phyloP scores from a whole-genome alignment of 2,329 filamentous ascomycete genomes.

The Epicoccum sorghinum region DNA sequence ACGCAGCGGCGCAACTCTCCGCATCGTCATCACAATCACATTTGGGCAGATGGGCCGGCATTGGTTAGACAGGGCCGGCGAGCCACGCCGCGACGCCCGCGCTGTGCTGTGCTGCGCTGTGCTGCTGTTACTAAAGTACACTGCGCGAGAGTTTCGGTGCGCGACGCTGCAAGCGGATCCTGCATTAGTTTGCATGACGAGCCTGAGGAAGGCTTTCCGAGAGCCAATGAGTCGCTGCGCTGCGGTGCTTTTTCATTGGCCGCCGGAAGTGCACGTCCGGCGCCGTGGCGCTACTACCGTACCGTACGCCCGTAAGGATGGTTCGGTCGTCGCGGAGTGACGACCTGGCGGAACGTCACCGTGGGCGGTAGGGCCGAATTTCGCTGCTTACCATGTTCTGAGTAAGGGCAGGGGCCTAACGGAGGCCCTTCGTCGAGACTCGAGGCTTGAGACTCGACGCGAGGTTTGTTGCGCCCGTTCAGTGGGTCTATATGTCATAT shows the following conservation, averaged over 20 bases:
- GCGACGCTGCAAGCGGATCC: background rate
- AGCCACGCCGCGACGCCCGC: no score
- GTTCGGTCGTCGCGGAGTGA: background rate
- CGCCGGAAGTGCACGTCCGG: slow-evolving; percentile 3
- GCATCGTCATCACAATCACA: no score
- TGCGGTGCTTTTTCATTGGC: background rate
- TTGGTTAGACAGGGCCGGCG: no score
- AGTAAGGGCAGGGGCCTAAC: background rate
- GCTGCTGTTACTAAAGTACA: no score
- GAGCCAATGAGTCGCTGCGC: slow-evolving; percentile 1
- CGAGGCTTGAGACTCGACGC: background rate
- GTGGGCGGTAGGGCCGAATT: slow-evolving; percentile 7
- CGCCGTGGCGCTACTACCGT: no score
- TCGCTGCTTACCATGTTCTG: background rate
- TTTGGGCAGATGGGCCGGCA: no score
- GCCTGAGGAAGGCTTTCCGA: slow-evolving; percentile 9
- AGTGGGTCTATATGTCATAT: background rate
- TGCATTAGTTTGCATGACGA: no score
- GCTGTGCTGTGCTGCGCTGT: no score
- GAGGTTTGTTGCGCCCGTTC: background rate
- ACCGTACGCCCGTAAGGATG: background rate
- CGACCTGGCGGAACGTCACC: background rate
- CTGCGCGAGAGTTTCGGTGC: no score
- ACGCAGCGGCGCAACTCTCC: no score
- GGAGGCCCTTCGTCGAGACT: background rate